Percentiles rank a stretch among this genome's conserved stretches.
phyloP scores from a whole-genome alignment of 1,284 basidiomycete species.

The Stereum hirsutum region DNA sequence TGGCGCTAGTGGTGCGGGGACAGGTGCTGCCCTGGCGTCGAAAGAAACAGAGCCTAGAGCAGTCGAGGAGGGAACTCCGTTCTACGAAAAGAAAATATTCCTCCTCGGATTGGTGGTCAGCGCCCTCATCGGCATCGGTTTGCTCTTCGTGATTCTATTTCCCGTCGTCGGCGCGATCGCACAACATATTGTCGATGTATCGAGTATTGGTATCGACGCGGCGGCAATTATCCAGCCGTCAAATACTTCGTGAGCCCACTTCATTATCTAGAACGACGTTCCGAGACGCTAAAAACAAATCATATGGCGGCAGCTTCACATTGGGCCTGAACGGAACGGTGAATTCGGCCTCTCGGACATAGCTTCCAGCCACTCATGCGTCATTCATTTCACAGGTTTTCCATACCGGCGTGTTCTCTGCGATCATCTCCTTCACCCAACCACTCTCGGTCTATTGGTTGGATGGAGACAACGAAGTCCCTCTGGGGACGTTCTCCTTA shows the following conservation, averaged over 20 bases:
- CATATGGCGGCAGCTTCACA: slow-evolving; percentile 34
- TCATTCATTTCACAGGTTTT: slow-evolving; percentile 31
- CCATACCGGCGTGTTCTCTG: slow-evolving; percentile 51
- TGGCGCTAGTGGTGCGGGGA: background rate
- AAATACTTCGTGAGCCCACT: slow-evolving; percentile 49
- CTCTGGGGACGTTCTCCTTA: slow-evolving; percentile 42
- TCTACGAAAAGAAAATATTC: slow-evolving; percentile 34
- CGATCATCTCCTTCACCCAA: slow-evolving; percentile 47
- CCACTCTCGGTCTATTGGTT: slow-evolving; percentile 50
- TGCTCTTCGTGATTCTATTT: slow-evolving; percentile 56
- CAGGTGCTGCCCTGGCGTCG: slow-evolving; percentile 5
- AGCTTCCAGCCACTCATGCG: background rate
- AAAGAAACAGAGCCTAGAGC: background rate
- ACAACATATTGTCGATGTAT: slow-evolving; percentile 49
- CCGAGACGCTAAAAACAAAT: no score
- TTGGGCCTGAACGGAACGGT: slow-evolving; percentile 38
- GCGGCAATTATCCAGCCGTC: slow-evolving; percentile 39
- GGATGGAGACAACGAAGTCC: slow-evolving; percentile 29
- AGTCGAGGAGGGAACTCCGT: slow-evolving; percentile 2
- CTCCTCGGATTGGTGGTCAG: slow-evolving; percentile 30
- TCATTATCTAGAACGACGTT: no score
- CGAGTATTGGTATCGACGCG: slow-evolving; percentile 39
- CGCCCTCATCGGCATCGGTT: slow-evolving; percentile 41
- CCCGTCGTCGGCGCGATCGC: slow-evolving; percentile 57
- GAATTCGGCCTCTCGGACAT: slow-evolving; percentile 10